Evolutionary conservation across 1,139 yeast genomes (phyloP).

Genomic region (Chernovozyma sophiae-reginae): DNA sequence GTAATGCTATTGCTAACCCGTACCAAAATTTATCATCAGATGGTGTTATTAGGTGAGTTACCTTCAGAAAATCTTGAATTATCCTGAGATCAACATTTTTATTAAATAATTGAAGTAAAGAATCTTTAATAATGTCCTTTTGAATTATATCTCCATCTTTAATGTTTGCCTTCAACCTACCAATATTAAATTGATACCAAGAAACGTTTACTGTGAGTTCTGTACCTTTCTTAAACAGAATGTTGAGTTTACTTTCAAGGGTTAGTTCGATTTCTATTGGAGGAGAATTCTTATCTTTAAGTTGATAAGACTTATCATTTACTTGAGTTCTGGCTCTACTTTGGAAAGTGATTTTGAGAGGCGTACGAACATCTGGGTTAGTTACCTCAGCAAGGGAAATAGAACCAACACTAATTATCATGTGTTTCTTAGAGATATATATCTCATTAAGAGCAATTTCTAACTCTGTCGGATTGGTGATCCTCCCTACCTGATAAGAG

Average conservation of each 20-base stretch:
- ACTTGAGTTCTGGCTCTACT: conserved; percentile 30
- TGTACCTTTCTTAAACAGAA: conserved; percentile 18
- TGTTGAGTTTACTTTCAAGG: conserved; percentile 11
- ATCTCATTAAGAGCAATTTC: conserved; percentile 17
- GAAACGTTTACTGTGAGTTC: conserved; percentile 13
- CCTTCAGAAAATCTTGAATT: conserved; percentile 15
- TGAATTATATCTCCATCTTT: background rate
- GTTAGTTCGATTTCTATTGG: conserved; percentile 14
- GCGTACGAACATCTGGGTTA: conserved; percentile 14
- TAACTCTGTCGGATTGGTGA: conserved; percentile 7
- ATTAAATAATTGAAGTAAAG: conserved; percentile 9
- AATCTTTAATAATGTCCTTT: conserved; percentile 1
- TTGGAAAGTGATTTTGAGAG: conserved; percentile 20
- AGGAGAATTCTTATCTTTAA: conserved; percentile 15
- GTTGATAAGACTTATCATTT: conserved; percentile 23
- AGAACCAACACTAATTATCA: conserved; percentile 19
- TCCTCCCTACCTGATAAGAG: conserved; percentile 29
- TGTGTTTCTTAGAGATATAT: conserved; percentile 29
- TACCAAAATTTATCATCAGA: conserved; percentile 10
- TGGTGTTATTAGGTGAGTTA: conserved; percentile 24
- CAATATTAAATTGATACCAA: conserved; percentile 24
- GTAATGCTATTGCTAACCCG: conserved; percentile 16
- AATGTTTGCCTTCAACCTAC: conserved; percentile 8
- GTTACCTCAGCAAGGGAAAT: conserved; percentile 6
- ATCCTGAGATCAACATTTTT: conserved; percentile 22